Base-by-base conservation (phyloP, 805 yeast genomes). In the Starmerella powellii region DNA sequence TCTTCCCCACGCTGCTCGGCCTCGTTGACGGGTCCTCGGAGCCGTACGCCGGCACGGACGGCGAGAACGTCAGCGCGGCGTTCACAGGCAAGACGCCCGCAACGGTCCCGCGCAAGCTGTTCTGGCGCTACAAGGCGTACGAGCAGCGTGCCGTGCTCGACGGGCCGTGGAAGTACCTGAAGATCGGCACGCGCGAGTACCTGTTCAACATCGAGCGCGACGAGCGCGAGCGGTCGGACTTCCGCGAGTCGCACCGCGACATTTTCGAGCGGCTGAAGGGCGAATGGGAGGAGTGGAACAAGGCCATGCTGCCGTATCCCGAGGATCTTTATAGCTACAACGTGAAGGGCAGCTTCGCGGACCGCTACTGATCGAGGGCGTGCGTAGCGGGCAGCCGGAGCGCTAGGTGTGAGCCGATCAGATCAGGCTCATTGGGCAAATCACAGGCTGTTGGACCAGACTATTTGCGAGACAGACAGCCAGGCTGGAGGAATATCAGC, bases 1-100 rank as follows among this genome's bases (percentile, higher is more conserved):
- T 74, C 23, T 55, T 71, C 27, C 80, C 80, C 1, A 74, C 80
- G 0, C 56, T 74, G 8, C 56, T 75, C 12, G 76, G 73, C 1
- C 40, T 72, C 2, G 46, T 42, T 4, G 49, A 37, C 36, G 24
- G 21, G 30, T 71, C 76, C 2, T 64, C 61, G 2, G 37, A 56
- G 13, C 72, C 68, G 40, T 75, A 74, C 6, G 68, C 68, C 75
- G 75, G 0, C 57, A 63, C 13, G 54, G 65, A 50, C 69, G 78
- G 78, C 69, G 71, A 54, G 26, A 44, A 51, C 37, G 34, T 51
- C 8, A 23, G 43, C 31, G 40, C 38, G 3, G 58, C 72, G 20
- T 69, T 67, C 49, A 53, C 68, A 47, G 51, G 71, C 19, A 48
- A 11, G 13, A 17, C 34, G 20, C 26, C 26, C 10, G 37, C 4